phyloP scores from a whole-genome alignment of 192 early-diverging fungal species.

The Podila epicladia region DNA sequence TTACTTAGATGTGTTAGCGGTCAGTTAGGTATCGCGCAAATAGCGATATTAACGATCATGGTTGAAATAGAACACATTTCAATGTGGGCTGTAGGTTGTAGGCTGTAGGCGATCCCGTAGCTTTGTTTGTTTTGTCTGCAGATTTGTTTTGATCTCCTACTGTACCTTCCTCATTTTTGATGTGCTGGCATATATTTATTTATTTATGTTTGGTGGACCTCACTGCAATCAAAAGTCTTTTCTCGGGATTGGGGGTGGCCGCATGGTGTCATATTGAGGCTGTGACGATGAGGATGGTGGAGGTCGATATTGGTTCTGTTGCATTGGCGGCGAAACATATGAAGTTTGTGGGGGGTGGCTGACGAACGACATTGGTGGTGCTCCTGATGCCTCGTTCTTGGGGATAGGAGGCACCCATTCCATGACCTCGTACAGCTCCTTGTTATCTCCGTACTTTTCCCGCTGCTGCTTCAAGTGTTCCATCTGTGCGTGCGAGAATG shows the following conservation, averaged over 20 bases:
- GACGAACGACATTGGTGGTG: not conserved
- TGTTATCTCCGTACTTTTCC: slow-evolving; percentile 36
- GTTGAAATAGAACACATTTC: too few species aligned
- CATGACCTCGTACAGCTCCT: slow-evolving; percentile 30
- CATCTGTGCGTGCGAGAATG: slow-evolving; percentile 42
- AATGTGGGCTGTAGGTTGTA: too few species aligned
- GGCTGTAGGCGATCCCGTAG: too few species aligned
- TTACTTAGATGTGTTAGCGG: too few species aligned
- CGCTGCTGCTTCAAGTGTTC: slow-evolving; percentile 25
- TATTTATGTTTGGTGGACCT: not conserved
- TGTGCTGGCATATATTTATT: not conserved
- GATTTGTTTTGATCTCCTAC: too few species aligned
- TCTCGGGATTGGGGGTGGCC: not conserved
- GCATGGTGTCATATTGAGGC: not conserved
- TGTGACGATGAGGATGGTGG: not conserved
- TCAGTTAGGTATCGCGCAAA: too few species aligned
- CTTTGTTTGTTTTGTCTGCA: too few species aligned
- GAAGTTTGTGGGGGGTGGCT: not conserved
- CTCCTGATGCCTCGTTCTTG: not conserved
- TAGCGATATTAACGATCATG: too few species aligned
- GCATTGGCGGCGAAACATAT: not conserved
- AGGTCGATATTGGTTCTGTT: not conserved
- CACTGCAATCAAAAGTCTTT: not conserved
- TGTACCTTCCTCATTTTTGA: not conserved
- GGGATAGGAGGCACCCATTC: slow-evolving; percentile 21